phyloP scores from a whole-genome alignment of 306 rosid genomes.

The Quillaja saponaria region DNA sequence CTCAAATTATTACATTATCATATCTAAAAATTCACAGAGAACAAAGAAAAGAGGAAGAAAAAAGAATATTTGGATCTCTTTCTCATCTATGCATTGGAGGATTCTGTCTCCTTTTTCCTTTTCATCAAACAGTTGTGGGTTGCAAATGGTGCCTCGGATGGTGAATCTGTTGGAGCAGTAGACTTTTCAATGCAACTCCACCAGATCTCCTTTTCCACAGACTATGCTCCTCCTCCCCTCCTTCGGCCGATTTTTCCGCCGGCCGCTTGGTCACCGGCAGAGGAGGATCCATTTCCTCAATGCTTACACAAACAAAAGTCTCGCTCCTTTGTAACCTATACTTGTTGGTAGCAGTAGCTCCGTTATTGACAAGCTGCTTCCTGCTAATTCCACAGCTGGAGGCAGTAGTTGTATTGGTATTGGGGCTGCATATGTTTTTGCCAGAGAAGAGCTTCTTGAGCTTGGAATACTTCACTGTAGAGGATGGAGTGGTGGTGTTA shows the following conservation, averaged over 20 bases:
- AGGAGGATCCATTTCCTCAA: slow-evolving; percentile 72
- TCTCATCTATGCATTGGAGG: slow-evolving; percentile 10
- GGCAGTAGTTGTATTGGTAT: slow-evolving; percentile 24
- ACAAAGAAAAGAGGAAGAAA: neutral
- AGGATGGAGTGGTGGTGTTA: slow-evolving; percentile 28
- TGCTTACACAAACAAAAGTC: slow-evolving; percentile 15
- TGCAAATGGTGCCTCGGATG: slow-evolving; percentile 48
- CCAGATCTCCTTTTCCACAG: slow-evolving; percentile 83
- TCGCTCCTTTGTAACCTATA: neutral
- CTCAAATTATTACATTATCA: slow-evolving; percentile 47
- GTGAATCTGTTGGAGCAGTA: slow-evolving; percentile 64
- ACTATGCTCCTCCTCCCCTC: slow-evolving; percentile 32
- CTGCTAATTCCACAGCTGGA: slow-evolving; percentile 32
- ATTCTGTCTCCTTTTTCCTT: neutral
- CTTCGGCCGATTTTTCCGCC: slow-evolving; percentile 33
- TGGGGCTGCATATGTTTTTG: slow-evolving; percentile 39
- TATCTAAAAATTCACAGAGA: neutral
- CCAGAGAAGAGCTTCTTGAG: slow-evolving; percentile 73
- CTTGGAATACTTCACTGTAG: slow-evolving; percentile 55
- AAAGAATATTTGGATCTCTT: slow-evolving; percentile 8
- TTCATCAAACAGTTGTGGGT: slow-evolving; percentile 59
- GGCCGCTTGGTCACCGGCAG: slow-evolving; percentile 55
- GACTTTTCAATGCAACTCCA: slow-evolving; percentile 43
- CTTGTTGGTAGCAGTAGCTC: slow-evolving; percentile 15
- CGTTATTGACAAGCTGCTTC: neutral